These are phyloP conservation scores for Salix viminalis DNA, from an alignment of 345 rosid species.

Conservation along the genomic window DNA sequence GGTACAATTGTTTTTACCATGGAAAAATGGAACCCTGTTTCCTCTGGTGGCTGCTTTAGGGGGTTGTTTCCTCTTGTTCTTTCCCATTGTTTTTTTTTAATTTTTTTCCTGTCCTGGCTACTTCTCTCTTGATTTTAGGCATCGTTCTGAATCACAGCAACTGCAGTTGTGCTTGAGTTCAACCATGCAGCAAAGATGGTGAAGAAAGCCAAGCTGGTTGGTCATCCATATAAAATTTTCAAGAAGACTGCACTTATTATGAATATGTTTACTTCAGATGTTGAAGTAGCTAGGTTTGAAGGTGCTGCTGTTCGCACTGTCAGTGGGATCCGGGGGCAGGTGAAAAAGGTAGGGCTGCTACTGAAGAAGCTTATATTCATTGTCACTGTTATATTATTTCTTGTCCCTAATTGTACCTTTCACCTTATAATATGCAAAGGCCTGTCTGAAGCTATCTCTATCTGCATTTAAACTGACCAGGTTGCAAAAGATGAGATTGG, in stretches of 20 bases:
- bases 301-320: slow-evolving; percentile 82
- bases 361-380: not conserved
- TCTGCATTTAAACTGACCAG: slow-evolving; percentile 28
- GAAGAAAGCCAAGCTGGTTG: slow-evolving; percentile 86
- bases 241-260: slow-evolving; percentile 83
- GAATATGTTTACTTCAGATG: slow-evolving; percentile 94
- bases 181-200: slow-evolving; percentile 71
- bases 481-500: slow-evolving; percentile 80
- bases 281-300: slow-evolving; percentile 84
- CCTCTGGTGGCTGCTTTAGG: not conserved
- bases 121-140: slow-evolving; percentile 44
- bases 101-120: slow-evolving; percentile 2
- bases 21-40: not conserved
- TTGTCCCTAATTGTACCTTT: not conserved
- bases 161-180: slow-evolving; percentile 67
- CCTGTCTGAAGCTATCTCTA: not conserved
- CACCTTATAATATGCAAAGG: not conserved
- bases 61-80: not conserved
- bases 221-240: slow-evolving; percentile 83
- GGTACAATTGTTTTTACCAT: not conserved
- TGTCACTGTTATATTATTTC: not conserved
- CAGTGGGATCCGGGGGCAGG: slow-evolving; percentile 91
- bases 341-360: slow-evolving; percentile 62
- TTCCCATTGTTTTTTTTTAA: not conserved
- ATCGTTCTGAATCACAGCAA: slow-evolving; percentile 82